Base-by-base conservation (phyloP, 208 protist genomes). In the Angomonas desouzai region DNA sequence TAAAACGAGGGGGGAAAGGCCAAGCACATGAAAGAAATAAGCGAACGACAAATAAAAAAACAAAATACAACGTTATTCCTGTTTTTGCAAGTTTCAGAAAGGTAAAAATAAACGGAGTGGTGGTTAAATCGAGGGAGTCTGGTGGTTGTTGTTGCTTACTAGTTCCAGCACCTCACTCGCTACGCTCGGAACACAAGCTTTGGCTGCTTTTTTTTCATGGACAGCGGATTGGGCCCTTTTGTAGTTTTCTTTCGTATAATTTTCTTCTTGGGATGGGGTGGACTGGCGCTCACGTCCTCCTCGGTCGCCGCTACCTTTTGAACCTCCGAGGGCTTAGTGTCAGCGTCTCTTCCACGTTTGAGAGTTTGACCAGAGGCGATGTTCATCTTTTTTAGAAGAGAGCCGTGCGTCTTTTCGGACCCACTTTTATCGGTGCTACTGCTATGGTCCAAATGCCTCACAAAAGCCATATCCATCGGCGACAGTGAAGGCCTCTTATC, bases 201-300 rank as follows among this genome's bases (percentile, higher is more conserved):
- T 30, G 75, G 76, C 27, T 80, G 74, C 56, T 88, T 91, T 62
- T 89, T 91, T 60, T 91, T 91, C 67, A 87, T 76, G 0, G 87
- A 87, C 43, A 93, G 79, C n/a, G 87, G 87, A 51, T 93, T 93
- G 34, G 75, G 81, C 18, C 72, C 69, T 30, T 63, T 65, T 45
- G 22, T 62, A 63, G 16, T 40, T 28, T 1, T 74, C 30, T 59
- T 70, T 57, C 16, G 43, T 49, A 28, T 64, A 49, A 51, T 32
- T 18, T 55, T 28, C 47, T 2, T 11, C 34, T 49, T 64, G 40
- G 11, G 22, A 51, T 51, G 45, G 45, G 45, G 20, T 22, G n/a
- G 36, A 13, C 36, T 13, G 13, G 36, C 13, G 36, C 13, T 57
- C 6, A 11, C 28, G 10, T 29, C 30, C 28, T 29, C 28, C 28